Conservation (phyloP, 371 early-diverging fungal genomes). For the Mortierella sp. region DNA sequence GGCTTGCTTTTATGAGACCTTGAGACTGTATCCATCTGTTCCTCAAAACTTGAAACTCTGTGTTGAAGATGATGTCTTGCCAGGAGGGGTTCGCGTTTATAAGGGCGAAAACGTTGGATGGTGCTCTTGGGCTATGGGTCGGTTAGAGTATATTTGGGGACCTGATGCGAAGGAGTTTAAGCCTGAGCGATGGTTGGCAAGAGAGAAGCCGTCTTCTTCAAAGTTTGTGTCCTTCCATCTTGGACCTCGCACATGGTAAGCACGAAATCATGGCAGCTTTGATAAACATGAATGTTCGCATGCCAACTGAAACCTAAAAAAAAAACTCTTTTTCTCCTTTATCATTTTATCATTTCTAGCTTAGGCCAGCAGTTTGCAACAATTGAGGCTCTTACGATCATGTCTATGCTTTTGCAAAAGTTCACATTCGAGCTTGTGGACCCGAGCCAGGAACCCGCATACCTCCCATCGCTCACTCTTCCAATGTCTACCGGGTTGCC, state of each 20-base stretch:
- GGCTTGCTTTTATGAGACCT: constrained; percentile 64
- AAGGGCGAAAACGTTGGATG: constrained; percentile 67
- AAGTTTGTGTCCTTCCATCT: constrained; percentile 24
- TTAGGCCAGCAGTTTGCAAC: constrained; percentile 67
- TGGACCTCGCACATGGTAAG: constrained; percentile 25
- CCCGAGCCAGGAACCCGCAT: constrained; percentile 32
- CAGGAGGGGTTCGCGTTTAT: constrained; percentile 71
- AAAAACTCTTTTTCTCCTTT: neutral
- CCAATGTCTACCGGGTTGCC: constrained; percentile 64
- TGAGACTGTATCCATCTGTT: constrained; percentile 54
- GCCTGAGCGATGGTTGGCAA: constrained; percentile 70
- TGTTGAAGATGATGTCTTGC: constrained; percentile 74
- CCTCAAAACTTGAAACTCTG: constrained; percentile 77
- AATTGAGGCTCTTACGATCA: constrained; percentile 64
- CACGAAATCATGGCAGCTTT: neutral
- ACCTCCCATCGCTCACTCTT: constrained; percentile 58
- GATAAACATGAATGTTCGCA: too few relatives aligned
- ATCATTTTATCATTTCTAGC: constrained; percentile 13
- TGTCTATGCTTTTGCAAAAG: constrained; percentile 55
- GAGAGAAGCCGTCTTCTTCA: constrained; percentile 39
- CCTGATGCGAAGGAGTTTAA: constrained; percentile 63
- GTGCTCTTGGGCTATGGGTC: constrained; percentile 65
- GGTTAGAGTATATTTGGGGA: constrained; percentile 70
- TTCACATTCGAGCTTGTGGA: constrained; percentile 45
- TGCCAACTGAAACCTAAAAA: neutral